phyloP scores from a whole-genome alignment of 495 filamentous ascomycete genomes.

The Penicillium waksmanii region DNA sequence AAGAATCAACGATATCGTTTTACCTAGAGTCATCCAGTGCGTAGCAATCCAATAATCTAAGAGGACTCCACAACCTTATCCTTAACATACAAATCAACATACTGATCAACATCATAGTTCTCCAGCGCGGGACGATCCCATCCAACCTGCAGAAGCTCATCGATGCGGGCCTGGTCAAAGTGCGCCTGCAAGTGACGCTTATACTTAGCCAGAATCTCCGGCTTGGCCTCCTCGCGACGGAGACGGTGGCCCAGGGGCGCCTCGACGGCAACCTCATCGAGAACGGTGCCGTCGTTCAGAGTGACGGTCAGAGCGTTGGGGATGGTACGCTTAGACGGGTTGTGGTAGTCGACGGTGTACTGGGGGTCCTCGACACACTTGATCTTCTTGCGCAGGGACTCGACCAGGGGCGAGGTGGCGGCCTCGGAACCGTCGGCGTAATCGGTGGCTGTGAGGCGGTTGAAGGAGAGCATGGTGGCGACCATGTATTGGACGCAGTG shows the following conservation, averaged over 20 bases:
- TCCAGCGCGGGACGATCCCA: slow-evolving; percentile 74
- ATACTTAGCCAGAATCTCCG: slow-evolving; percentile 92
- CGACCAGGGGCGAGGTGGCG: slow-evolving; percentile 85
- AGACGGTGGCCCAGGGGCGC: slow-evolving; percentile 92
- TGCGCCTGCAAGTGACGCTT: slow-evolving; percentile 87
- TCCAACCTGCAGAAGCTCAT: slow-evolving; percentile 77
- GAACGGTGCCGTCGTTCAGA: slow-evolving; percentile 90
- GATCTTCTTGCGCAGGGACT: slow-evolving; percentile 88
- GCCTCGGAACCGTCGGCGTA: slow-evolving; percentile 92
- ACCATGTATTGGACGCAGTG: slow-evolving; percentile 99
- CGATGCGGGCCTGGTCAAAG: slow-evolving; percentile 72
- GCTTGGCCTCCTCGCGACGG: slow-evolving; percentile 94
- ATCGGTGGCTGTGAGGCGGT: slow-evolving; percentile 87
- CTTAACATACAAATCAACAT: slow-evolving; percentile 92
- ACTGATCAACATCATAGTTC: slow-evolving; percentile 82
- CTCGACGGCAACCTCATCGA: slow-evolving; percentile 91
- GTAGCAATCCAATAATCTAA: slow-evolving; percentile 14
- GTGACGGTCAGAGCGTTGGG: slow-evolving; percentile 93
- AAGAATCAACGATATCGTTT: too few species aligned
- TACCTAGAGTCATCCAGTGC: too few species aligned
- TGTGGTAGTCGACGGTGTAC: slow-evolving; percentile 93
- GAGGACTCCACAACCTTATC: slow-evolving; percentile 51
- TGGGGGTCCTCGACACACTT: slow-evolving; percentile 93
- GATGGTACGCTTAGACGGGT: slow-evolving; percentile 90
- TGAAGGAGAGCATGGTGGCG: slow-evolving; percentile 90